These are phyloP conservation scores for Boletus rubroflammeus DNA, from an alignment of 768 basidiomycete species.

Conservation along the genomic window DNA sequence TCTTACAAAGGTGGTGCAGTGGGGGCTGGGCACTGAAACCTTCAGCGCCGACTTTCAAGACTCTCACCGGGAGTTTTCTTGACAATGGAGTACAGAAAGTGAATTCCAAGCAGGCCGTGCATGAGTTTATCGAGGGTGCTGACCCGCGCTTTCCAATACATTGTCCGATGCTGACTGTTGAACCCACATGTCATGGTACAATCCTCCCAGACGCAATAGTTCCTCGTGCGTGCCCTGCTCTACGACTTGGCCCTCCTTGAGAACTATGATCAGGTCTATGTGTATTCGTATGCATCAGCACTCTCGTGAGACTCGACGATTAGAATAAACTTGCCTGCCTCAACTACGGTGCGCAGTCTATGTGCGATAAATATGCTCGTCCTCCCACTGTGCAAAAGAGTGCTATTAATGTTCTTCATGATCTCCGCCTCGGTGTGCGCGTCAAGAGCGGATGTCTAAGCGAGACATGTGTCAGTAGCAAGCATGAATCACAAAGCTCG, in stretches of 20 bases:
- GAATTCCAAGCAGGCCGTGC: neutral
- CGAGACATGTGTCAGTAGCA: neutral
- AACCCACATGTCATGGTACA: slow-evolving; percentile 82
- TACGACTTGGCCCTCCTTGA: slow-evolving; percentile 84
- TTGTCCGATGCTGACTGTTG: slow-evolving; percentile 55
- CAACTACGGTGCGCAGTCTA: slow-evolving; percentile 82
- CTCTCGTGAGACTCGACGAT: neutral
- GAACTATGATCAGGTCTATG: slow-evolving; percentile 87
- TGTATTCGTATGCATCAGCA: neutral
- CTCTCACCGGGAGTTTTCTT: neutral
- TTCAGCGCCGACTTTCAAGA: neutral
- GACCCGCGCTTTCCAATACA: slow-evolving; percentile 14
- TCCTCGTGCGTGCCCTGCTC: slow-evolving; percentile 95
- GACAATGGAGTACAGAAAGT: neutral
- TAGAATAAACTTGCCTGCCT: slow-evolving; percentile 60
- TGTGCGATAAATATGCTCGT: slow-evolving; percentile 99
- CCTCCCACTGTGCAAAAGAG: slow-evolving; percentile 69
- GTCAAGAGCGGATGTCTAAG: slow-evolving; percentile 91
- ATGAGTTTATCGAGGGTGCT: neutral
- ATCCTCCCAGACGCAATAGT: slow-evolving; percentile 62
- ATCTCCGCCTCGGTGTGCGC: slow-evolving; percentile 92
- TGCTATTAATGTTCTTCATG: slow-evolving; percentile 88
- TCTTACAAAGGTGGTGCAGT: too few relatives aligned
- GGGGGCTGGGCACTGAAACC: neutral
- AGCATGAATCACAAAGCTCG: neutral